Percentiles rank a stretch among this genome's conserved stretches.
These are phyloP conservation scores for Gossypium davidsonii DNA, from an alignment of 441 rosid genomes.

Conservation along the genomic window DNA sequence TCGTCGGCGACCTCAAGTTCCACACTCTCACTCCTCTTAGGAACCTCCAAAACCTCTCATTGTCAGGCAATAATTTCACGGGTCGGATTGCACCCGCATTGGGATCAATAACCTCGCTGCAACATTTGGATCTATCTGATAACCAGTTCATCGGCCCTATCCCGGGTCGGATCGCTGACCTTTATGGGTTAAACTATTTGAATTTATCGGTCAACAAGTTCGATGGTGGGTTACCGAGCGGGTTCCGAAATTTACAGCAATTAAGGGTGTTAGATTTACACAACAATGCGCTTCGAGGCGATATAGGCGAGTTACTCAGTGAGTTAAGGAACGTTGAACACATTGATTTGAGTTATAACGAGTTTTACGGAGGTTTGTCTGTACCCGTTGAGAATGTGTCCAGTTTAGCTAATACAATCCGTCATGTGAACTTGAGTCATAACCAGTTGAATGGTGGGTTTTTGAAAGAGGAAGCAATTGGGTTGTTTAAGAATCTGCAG, in stretches of 20 bases:
- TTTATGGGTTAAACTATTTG: constrained; percentile 60
- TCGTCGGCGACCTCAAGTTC: constrained; percentile 77
- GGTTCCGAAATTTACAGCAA: constrained; percentile 70
- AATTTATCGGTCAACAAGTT: constrained; percentile 65
- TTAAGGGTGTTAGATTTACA: constrained; percentile 67
- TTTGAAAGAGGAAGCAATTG: constrained; percentile 40
- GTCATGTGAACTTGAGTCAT: constrained; percentile 56
- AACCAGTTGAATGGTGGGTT: constrained; percentile 56
- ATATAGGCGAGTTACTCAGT: constrained; percentile 43
- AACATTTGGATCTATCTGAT: constrained; percentile 73
- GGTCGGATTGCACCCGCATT: constrained; percentile 82
- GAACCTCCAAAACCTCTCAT: constrained; percentile 55
- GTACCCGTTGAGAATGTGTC: constrained; percentile 47
- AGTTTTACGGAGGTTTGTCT: constrained; percentile 50
- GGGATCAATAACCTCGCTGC: constrained; percentile 55
- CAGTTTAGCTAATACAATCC: constrained; percentile 63
- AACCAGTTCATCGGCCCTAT: constrained; percentile 78
- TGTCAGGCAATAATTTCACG: constrained; percentile 68
- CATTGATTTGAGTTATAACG: constrained; percentile 76
- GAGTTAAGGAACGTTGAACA: constrained; percentile 65
- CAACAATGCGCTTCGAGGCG: constrained; percentile 48
- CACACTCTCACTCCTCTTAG: constrained; percentile 47
- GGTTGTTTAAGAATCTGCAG: constrained; percentile 58
- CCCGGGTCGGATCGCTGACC: constrained; percentile 70
- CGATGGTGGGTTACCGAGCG: constrained; percentile 62